Percentiles rank a stretch among this genome's conserved stretches.
These are phyloP conservation scores for Backusella liffmaniae DNA, from an alignment of 192 early-diverging fungal species.

Conservation along the genomic window DNA sequence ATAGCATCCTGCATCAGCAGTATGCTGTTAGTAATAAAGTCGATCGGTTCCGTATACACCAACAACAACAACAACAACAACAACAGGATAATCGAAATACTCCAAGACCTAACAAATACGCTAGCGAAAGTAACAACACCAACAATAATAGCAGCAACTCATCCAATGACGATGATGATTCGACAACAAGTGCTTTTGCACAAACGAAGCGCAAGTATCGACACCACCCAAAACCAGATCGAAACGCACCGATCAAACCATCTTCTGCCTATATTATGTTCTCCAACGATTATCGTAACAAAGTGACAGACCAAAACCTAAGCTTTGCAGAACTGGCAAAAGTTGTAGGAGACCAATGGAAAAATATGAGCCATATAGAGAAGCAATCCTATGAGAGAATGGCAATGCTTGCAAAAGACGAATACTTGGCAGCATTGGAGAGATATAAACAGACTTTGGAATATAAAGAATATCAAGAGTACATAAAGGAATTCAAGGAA, in stretches of 20 bases:
- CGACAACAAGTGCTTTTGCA: too few relatives aligned
- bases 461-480: conserved; percentile 36
- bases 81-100: not conserved
- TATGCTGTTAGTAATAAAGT: not conserved
- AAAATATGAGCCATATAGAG: conserved; percentile 24
- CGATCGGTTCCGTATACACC: not conserved
- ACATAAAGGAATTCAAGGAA: conserved; percentile 35
- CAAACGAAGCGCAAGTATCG: conserved; percentile 37
- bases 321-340: conserved; percentile 41
- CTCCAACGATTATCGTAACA: conserved; percentile 35
- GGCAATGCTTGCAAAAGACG: conserved; percentile 35
- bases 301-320: conserved; percentile 34
- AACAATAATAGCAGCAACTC: conserved; percentile 7
- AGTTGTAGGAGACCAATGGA: conserved; percentile 45
- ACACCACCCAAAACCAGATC: conserved; percentile 43
- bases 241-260: conserved; percentile 43
- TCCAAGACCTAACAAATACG: not conserved
- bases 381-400: conserved; percentile 35
- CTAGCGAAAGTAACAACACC: not conserved
- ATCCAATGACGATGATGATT: conserved; percentile 20
- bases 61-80: not conserved
- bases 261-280: conserved; percentile 48
- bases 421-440: conserved; percentile 30
- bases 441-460: conserved; percentile 26
- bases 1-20: not conserved